Base-by-base conservation (phyloP, 257 asterid genomes). In the Solanum arcanum region DNA sequence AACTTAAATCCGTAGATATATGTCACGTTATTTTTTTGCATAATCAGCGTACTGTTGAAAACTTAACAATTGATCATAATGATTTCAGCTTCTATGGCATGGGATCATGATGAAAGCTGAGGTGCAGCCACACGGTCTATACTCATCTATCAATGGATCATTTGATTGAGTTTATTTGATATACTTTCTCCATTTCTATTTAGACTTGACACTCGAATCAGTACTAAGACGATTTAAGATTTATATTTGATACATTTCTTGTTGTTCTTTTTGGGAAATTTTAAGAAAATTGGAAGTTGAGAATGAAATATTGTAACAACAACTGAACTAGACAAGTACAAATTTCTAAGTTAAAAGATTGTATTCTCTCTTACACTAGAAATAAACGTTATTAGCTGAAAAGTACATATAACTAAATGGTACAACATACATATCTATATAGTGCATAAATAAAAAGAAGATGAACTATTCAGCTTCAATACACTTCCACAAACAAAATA, bases 61-160 rank as follows among this genome's bases (percentile, higher is more conserved):
- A 12, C 41, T 64, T 85, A 20, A 66, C 35, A 6, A 5, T 68
- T 37, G 49, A 81, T 83, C 56, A 18, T 39, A 66, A 68, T 88
- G 33, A 70, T 41, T 84, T 90, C 93, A 93, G 95, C 95, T 91
- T 94, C 94, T 23, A 75, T 44, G 89, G 92, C 93, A 47, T 91
- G 95, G 95, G 95, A 93, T 52, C 62, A 52, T 87, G 90, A 87
- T 87, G 91, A 78, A 20, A 88, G 87, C n/a, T 90, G 91, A 91
- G 80, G 25, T 69, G 89, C 66, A 83, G 81, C 85, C 12, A 84
- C 27, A 11, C 21, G 0, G 44, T 9, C 27, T 49, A 80, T 80
- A 49, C 85, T 27, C 49, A 29, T 81, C 20, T 21, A 47, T 81
- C 44, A 81, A 1, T 81, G 69, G 12, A 81, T 49, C 11, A 41